These are phyloP conservation scores for Pythium sukuiense DNA, from an alignment of 352 stramenopile genomes.

Conservation along the genomic window DNA sequence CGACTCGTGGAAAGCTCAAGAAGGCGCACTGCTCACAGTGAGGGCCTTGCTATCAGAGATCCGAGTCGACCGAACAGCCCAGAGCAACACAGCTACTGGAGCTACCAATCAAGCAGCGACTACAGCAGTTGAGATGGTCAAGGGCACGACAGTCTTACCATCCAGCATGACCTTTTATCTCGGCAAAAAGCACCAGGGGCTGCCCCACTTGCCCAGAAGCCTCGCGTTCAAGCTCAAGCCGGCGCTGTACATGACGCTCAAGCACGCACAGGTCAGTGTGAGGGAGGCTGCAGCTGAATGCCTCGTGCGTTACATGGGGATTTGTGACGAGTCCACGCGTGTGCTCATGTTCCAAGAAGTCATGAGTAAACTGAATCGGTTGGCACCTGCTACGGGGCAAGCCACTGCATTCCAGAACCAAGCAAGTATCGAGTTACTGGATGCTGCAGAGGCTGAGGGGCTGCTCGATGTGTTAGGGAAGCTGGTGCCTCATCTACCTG, in stretches of 20 bases:
- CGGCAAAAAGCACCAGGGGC: slow-evolving; percentile 20
- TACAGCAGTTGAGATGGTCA: slow-evolving; percentile 8
- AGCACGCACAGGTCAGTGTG: slow-evolving; percentile 57
- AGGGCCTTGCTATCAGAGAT: slow-evolving; percentile 39
- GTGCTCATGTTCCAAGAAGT: slow-evolving; percentile 69
- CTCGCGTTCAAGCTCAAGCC: slow-evolving; percentile 44
- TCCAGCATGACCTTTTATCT: slow-evolving; percentile 30
- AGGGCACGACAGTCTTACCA: not conserved
- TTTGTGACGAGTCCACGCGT: slow-evolving; percentile 56
- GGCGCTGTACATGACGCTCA: slow-evolving; percentile 52
- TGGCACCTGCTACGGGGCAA: slow-evolving; percentile 28
- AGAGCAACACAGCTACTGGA: not conserved
- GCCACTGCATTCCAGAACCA: not conserved
- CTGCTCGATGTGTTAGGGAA: slow-evolving; percentile 60
- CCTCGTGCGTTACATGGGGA: slow-evolving; percentile 40
- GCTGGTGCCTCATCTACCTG: slow-evolving; percentile 40
- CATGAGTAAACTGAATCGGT: slow-evolving; percentile 74
- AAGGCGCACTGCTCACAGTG: slow-evolving; percentile 50
- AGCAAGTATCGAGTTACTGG: slow-evolving; percentile 33
- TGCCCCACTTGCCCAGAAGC: slow-evolving; percentile 6
- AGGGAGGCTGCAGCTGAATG: slow-evolving; percentile 52
- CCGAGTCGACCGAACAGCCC: slow-evolving; percentile 9
- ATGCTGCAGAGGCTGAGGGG: slow-evolving; percentile 62
- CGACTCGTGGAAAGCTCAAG: slow-evolving; percentile 42
- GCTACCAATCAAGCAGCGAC: not conserved